Conservation (phyloP, 2,329 filamentous ascomycete genomes). For the Colletotrichum coccodes region DNA sequence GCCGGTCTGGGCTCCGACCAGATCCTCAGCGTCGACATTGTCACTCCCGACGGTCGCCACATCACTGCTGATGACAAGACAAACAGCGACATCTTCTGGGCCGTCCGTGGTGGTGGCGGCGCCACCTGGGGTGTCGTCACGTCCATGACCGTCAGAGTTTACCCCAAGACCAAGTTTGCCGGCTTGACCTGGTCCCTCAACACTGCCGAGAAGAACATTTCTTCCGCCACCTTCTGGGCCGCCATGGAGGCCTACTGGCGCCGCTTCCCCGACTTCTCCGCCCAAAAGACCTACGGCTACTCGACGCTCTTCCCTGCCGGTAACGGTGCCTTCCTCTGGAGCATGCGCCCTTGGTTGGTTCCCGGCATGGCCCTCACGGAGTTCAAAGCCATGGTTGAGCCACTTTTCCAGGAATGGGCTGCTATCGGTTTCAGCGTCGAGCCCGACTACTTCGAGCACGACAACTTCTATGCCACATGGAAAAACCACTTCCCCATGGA, state of each 20-base stretch:
- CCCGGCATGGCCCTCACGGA: constrained; percentile 45
- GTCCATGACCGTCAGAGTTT: constrained; percentile 48
- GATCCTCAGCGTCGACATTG: constrained; percentile 59
- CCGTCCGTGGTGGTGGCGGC: constrained; percentile 56
- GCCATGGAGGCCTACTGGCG: constrained; percentile 44
- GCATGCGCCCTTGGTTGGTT: constrained; percentile 47
- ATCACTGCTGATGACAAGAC: constrained; percentile 50
- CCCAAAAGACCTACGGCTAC: constrained; percentile 41
- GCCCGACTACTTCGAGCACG: constrained; percentile 45
- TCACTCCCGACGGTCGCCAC: constrained; percentile 55
- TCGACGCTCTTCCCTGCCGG: constrained; percentile 31
- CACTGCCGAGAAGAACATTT: constrained; percentile 38
- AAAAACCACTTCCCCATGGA: constrained; percentile 51
- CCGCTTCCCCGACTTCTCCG: constrained; percentile 42
- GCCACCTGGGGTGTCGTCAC: constrained; percentile 56
- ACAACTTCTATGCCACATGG: constrained; percentile 49
- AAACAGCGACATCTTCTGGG: constrained; percentile 62
- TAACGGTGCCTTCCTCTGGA: constrained; percentile 39
- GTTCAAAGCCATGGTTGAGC: constrained; percentile 44
- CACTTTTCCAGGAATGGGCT: constrained; percentile 41
- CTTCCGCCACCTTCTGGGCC: constrained; percentile 43
- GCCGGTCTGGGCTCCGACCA: constrained; percentile 58
- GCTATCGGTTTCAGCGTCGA: constrained; percentile 42
- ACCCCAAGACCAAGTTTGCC: constrained; percentile 44
- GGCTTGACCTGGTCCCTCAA: constrained; percentile 44